A percentile compares a stretch with the other conserved stretches of the same genome.
Evolutionary conservation across 2,329 filamentous ascomycete species (phyloP).

Genomic region (Exophiala bonariae): DNA sequence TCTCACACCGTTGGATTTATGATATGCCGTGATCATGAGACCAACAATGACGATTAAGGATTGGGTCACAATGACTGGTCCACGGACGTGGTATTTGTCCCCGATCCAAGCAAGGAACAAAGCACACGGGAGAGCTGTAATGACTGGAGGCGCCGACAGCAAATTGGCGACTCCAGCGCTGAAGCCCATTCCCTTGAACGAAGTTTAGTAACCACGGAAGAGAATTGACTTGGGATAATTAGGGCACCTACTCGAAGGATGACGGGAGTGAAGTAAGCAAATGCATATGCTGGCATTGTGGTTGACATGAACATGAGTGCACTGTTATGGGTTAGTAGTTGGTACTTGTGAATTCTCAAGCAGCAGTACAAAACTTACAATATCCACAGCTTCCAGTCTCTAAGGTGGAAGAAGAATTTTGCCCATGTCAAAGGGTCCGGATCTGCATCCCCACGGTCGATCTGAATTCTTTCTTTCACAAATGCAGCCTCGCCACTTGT

Average conservation of each 20-base stretch:
- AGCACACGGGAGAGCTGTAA: slow-evolving; percentile 27
- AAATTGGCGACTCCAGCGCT: slow-evolving; percentile 26
- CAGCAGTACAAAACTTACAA: too few species aligned
- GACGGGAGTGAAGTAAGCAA: slow-evolving; percentile 18
- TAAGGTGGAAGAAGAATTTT: slow-evolving; percentile 49
- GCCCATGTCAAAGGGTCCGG: slow-evolving; percentile 47
- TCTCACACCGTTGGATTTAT: slow-evolving; percentile 23
- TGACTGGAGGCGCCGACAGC: slow-evolving; percentile 31
- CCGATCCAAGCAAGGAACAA: slow-evolving; percentile 28
- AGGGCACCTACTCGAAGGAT: slow-evolving; percentile 21
- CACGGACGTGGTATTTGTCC: slow-evolving; percentile 31
- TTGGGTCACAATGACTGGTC: slow-evolving; percentile 30
- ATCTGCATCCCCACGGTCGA: slow-evolving; percentile 56
- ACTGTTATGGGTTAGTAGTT: not conserved
- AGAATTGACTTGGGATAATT: not conserved
- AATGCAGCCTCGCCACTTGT: slow-evolving; percentile 18
- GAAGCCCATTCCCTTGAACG: slow-evolving; percentile 32
- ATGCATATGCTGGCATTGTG: slow-evolving; percentile 35
- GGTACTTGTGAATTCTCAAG: too few species aligned
- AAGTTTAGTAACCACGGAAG: not conserved
- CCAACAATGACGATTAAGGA: slow-evolving; percentile 26
- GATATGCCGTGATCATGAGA: slow-evolving; percentile 30
- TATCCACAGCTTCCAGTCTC: slow-evolving; percentile 57
- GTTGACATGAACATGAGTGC: slow-evolving; percentile 14
- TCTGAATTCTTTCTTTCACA: slow-evolving; percentile 46